Conservation (phyloP, 148 eudicot species). For the Tetragonia tetragonoides region DNA sequence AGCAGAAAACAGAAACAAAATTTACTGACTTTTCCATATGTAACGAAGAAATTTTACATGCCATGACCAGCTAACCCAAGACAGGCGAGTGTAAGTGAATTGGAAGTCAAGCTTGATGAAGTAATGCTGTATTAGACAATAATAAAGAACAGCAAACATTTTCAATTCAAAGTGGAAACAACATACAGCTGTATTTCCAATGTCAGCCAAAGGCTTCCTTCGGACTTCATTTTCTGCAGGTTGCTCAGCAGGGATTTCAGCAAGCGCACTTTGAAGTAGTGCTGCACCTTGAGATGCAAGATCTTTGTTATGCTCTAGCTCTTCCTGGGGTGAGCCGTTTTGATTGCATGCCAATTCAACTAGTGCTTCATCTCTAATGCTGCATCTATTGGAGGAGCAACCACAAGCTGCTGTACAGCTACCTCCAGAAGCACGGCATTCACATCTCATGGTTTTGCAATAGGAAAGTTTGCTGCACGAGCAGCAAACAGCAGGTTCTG, state of each 20-base stretch:
- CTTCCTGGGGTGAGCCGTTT: conserved; percentile 16
- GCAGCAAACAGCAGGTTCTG: conserved; percentile 48
- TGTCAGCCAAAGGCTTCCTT: conserved; percentile 88
- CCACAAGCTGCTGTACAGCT: conserved; percentile 55
- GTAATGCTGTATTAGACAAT: not conserved
- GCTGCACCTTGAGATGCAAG: conserved; percentile 84
- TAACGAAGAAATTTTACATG: not conserved
- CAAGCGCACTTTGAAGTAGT: conserved; percentile 66
- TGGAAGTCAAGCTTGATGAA: not conserved
- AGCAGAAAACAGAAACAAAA: not conserved
- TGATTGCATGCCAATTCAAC: conserved; percentile 13
- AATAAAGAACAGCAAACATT: not conserved
- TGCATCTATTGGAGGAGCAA: conserved; percentile 61
- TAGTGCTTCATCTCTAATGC: conserved; percentile 43
- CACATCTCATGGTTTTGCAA: conserved; percentile 81
- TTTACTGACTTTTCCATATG: not conserved
- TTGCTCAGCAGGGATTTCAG: conserved; percentile 46
- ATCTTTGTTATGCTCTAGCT: conserved; percentile 25
- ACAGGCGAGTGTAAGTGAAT: not conserved
- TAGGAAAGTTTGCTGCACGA: conserved; percentile 60
- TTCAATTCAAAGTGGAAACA: not conserved
- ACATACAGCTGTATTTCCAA: conserved; percentile 75
- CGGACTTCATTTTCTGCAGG: conserved; percentile 35
- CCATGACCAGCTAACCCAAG: not conserved
- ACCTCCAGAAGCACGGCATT: conserved; percentile 64